These are phyloP conservation scores for Diutina siamensis DNA, from an alignment of 1,139 yeast genomes.

Conservation along the genomic window DNA sequence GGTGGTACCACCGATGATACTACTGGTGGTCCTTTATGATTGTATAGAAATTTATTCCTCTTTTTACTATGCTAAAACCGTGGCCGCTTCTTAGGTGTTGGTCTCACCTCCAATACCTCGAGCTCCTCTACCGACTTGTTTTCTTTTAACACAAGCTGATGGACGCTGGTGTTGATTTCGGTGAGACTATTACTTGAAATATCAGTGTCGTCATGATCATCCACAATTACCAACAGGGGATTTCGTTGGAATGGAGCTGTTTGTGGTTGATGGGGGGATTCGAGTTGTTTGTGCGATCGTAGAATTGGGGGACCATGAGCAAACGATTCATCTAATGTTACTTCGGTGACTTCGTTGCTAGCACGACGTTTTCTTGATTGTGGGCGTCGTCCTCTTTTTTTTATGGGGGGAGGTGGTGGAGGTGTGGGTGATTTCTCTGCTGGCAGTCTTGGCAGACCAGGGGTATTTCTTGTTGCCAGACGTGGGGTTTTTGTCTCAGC, in stretches of 20 bases:
- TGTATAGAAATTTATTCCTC: too few species aligned
- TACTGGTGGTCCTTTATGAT: too few species aligned
- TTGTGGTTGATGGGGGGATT: not conserved
- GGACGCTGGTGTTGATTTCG: not conserved
- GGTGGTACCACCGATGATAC: too few species aligned
- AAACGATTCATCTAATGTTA: not conserved
- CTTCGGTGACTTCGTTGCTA: not conserved
- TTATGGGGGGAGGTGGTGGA: too few species aligned
- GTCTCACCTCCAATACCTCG: not conserved
- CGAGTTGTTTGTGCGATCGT: not conserved
- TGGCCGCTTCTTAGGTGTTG: not conserved
- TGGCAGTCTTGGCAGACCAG: too few species aligned
- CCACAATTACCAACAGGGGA: not conserved
- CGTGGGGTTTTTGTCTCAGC: too few species aligned
- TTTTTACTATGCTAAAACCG: not conserved
- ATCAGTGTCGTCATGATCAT: not conserved
- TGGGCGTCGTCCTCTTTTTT: too few species aligned
- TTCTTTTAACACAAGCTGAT: not conserved
- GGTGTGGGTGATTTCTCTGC: too few species aligned
- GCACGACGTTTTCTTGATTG: not conserved
- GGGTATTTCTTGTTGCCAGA: too few species aligned
- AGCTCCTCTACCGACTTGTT: not conserved
- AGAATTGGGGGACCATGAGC: not conserved
- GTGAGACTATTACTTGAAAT: not conserved
- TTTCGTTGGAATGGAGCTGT: not conserved